Percentiles rank a stretch among this genome's conserved stretches.
phyloP scores from a whole-genome alignment of 202 grass and related monocot genomes.

The Cymbopogon flexuosus region DNA sequence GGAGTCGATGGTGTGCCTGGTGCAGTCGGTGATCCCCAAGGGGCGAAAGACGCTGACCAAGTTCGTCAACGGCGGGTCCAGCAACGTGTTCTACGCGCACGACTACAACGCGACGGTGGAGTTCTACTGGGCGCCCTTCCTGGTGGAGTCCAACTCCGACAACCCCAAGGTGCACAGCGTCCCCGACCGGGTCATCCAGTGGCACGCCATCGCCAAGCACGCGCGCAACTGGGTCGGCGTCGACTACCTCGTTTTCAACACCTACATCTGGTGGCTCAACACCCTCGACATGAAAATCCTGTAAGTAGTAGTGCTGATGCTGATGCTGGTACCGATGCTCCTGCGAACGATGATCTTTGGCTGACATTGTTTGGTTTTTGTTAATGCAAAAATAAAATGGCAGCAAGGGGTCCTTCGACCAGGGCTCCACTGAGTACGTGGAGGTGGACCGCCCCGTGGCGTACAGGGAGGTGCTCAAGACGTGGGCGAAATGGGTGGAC shows the following conservation, averaged over 20 bases:
- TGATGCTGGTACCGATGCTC: too few relatives aligned
- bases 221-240: slow-evolving; percentile 63
- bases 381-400: too few relatives aligned
- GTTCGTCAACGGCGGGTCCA: slow-evolving; percentile 73
- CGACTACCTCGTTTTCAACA: slow-evolving; percentile 94
- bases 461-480: slow-evolving; percentile 73
- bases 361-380: neutral
- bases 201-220: slow-evolving; percentile 78
- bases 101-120: slow-evolving; percentile 89
- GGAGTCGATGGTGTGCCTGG: slow-evolving; percentile 99
- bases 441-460: slow-evolving; percentile 77
- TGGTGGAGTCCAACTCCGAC: slow-evolving; percentile 96
- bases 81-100: slow-evolving; percentile 75
- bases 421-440: slow-evolving; percentile 64
- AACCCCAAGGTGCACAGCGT: slow-evolving; percentile 92
- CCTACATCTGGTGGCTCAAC: slow-evolving; percentile 98
- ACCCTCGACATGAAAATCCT: slow-evolving; percentile 81
- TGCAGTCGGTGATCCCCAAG: slow-evolving; percentile 67
- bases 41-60: slow-evolving; percentile 84
- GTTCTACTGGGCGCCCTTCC: slow-evolving; percentile 98
- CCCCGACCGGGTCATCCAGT: slow-evolving; percentile 77
- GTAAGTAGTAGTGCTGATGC: slow-evolving; percentile 29
- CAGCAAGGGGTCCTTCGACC: slow-evolving; percentile 68
- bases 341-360: neutral
- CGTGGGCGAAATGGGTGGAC: slow-evolving; percentile 88